Percentiles rank a stretch among this genome's conserved stretches.
Evolutionary conservation across 257 asterid genomes (phyloP).

Genomic region (Solanum microdontum): DNA sequence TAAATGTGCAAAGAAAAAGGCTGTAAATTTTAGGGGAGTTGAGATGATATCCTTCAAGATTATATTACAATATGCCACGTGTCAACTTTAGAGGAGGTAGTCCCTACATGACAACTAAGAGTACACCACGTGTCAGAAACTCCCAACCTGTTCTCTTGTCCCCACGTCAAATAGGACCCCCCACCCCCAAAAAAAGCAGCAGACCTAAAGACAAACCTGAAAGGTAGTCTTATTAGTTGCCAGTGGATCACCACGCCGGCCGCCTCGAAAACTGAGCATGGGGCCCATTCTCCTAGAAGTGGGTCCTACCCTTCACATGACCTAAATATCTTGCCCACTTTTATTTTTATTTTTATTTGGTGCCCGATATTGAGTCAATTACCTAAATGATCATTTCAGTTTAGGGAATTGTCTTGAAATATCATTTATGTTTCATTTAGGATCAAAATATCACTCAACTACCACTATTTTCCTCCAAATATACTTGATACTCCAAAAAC

Average conservation of each 20-base stretch:
- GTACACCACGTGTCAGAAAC: not conserved
- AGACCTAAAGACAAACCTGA: not conserved
- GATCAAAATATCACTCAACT: too few species aligned
- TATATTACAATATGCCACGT: not conserved
- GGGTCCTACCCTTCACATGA: not conserved
- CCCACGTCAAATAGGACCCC: not conserved
- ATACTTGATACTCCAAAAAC: too few species aligned
- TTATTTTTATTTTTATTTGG: too few species aligned
- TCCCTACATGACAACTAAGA: not conserved
- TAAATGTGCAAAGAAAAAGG: not conserved
- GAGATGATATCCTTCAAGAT: not conserved
- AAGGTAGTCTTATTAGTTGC: not conserved
- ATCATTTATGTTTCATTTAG: too few species aligned
- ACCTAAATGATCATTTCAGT: too few species aligned
- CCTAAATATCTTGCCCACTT: too few species aligned
- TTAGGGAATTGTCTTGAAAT: too few species aligned
- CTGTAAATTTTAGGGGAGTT: not conserved
- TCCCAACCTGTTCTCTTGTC: not conserved
- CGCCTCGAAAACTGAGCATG: not conserved
- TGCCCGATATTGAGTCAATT: accelerated
- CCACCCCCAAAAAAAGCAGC: not conserved
- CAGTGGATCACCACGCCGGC: not conserved
- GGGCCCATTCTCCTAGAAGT: not conserved
- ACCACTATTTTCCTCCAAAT: too few species aligned
- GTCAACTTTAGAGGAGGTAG: not conserved